Evolutionary conservation across 2,329 filamentous ascomycete genomes (phyloP).

Genomic region (Neonectria punicea): DNA sequence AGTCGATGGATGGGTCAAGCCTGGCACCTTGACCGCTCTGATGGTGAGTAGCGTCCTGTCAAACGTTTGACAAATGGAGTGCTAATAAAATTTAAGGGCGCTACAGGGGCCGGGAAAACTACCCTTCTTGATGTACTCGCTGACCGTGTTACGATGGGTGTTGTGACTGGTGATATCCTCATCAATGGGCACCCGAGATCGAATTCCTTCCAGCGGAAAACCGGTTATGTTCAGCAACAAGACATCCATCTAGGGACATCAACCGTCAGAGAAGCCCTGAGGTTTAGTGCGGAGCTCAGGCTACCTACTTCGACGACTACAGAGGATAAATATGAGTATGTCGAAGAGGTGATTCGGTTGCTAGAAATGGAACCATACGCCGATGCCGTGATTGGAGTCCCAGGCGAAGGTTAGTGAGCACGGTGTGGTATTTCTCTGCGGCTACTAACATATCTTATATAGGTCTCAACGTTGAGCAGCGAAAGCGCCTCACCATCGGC

Average conservation of each 20-base stretch:
- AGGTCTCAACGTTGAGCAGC: conserved; percentile 69
- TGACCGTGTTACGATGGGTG: conserved; percentile 66
- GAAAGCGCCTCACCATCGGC: conserved; percentile 70
- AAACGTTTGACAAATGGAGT: no score
- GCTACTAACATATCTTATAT: not conserved
- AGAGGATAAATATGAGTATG: conserved; percentile 68
- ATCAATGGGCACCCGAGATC: conserved; percentile 69
- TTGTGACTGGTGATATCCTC: conserved; percentile 74
- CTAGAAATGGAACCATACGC: conserved; percentile 75
- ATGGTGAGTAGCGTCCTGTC: conserved; percentile 62
- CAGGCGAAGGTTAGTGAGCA: conserved; percentile 57
- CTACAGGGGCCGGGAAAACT: conserved; percentile 60
- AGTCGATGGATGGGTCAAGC: conserved; percentile 80
- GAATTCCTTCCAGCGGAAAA: conserved; percentile 70
- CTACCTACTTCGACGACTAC: conserved; percentile 64
- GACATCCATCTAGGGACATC: conserved; percentile 63
- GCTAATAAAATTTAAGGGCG: conserved; percentile 53
- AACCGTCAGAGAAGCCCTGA: conserved; percentile 64
- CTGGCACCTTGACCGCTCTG: conserved; percentile 76
- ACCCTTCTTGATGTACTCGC: conserved; percentile 56
- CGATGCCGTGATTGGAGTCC: conserved; percentile 71
- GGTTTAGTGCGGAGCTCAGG: conserved; percentile 66
- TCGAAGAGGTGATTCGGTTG: conserved; percentile 73
- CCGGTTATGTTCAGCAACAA: conserved; percentile 75
- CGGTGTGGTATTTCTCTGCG: not conserved